Base-by-base conservation (phyloP, 352 stramenopile species). In the Phytophthora megakarya region DNA sequence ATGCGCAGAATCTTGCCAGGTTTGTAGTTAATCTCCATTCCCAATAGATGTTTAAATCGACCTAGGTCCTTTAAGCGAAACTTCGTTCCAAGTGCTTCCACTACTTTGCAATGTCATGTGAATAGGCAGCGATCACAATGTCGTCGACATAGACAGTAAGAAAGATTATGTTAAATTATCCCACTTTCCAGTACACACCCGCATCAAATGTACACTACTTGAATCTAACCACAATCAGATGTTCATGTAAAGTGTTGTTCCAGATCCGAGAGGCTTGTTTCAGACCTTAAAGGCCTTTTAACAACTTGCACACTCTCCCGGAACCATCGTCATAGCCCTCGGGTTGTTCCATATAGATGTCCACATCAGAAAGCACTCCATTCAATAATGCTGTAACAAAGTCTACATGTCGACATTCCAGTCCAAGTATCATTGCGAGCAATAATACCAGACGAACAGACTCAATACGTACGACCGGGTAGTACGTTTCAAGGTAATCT, bases 41-140 rank as follows among this genome's bases (percentile, higher is more conserved):
- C 55, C 1, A 55, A 35, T 37, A 62, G 2, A 8, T 25, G 39
- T 13, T n/a, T 25, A 1, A 48, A 42, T 9, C 54, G 43, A 13
- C 44, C 32, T 3, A 62, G 33, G 25, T 54, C 43, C 32, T 62
- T 62, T 9, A 62, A 18, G 5, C 21, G 12, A 12, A 62, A 62
- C 23, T 62, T 62, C 7, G 4, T 7, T 0, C 12, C 39, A 16
- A 60, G 19, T 5, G 13, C n/a, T 5, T 32, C n/a, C 37, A 43
- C 28, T 13, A 60, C 51, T 42, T 30, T 1, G 21, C 18, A 33
- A 50, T 50, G n/a, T 58, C 35, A 2, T 3, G 3, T 19, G n/a
- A 11, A 3, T 49, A 18, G 5, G 21, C 25, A 8, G 19, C 26
- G 8, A 49, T 59, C 9, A 58, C 49, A 2, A 58, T 35, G 25